phyloP scores from a whole-genome alignment of 257 asterid genomes.

The Primulina huaijiensis region DNA sequence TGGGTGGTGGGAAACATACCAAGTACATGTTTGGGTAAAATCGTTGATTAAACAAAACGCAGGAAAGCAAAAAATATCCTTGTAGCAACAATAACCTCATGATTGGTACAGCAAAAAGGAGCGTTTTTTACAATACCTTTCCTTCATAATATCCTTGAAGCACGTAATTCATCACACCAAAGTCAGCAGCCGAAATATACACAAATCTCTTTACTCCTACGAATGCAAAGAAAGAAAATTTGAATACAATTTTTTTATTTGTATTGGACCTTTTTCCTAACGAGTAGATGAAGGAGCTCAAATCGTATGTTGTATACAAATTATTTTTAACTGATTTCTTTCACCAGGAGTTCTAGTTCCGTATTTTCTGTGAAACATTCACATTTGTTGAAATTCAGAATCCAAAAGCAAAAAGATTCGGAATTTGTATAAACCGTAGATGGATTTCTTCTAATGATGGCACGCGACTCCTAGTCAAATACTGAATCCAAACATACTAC shows the following conservation, averaged over 20 bases:
- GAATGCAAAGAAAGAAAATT: conserved; percentile 14
- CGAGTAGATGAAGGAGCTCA: not conserved
- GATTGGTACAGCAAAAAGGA: not conserved
- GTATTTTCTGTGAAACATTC: not conserved
- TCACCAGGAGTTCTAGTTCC: not conserved
- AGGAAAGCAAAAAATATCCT: not conserved
- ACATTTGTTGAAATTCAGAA: not conserved
- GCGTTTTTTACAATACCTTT: conserved; percentile 46
- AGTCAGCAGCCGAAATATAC: conserved; percentile 85
- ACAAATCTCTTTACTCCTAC: conserved; percentile 75
- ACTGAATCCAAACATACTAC: not conserved
- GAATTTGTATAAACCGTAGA: not conserved
- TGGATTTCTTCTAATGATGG: not conserved
- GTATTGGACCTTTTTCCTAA: not conserved
- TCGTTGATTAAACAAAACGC: not conserved
- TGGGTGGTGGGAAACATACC: not conserved
- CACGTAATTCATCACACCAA: conserved; percentile 61
- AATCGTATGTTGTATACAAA: no score
- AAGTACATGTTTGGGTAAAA: no score
- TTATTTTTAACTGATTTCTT: not conserved
- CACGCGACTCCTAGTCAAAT: not conserved
- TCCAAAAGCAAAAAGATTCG: not conserved
- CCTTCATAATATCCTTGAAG: conserved; percentile 75
- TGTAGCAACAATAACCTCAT: conserved; percentile 8
- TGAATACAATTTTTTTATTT: no score